Evolutionary conservation across 192 early-diverging fungal species (phyloP).

Genomic region (Coemansia sp.): DNA sequence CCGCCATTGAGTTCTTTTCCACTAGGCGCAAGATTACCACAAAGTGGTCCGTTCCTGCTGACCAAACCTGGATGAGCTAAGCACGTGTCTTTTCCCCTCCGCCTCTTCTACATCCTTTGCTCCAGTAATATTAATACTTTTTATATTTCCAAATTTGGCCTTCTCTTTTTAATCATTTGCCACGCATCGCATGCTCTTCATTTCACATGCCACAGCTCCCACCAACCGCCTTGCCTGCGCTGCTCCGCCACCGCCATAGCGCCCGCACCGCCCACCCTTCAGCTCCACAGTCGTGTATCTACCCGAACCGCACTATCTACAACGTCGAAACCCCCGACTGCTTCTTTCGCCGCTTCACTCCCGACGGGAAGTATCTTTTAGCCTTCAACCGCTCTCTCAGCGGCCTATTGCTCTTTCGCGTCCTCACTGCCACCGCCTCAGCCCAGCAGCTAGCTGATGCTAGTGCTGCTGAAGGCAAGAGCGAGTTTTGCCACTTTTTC

Average conservation of each 20-base stretch:
- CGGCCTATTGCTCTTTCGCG: slow-evolving; percentile 41
- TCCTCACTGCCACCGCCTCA: slow-evolving; percentile 31
- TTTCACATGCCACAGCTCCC: background rate
- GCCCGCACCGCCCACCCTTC: background rate
- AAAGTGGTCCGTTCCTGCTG: slow-evolving; percentile 68
- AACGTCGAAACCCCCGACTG: slow-evolving; percentile 53
- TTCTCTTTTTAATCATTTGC: background rate
- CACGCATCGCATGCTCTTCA: slow-evolving; percentile 2
- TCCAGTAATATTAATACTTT: background rate
- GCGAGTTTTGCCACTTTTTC: slow-evolving; percentile 52
- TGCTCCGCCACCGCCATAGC: slow-evolving; percentile 28
- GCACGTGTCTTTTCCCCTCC: background rate
- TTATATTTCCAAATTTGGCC: background rate
- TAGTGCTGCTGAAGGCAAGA: slow-evolving; percentile 20
- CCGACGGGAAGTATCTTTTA: slow-evolving; percentile 51
- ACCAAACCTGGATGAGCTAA: slow-evolving; percentile 64
- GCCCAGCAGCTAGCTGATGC: slow-evolving; percentile 26
- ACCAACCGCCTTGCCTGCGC: slow-evolving; percentile 18
- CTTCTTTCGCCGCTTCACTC: slow-evolving; percentile 48
- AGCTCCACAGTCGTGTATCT: slow-evolving; percentile 27
- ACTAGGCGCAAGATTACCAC: slow-evolving; percentile 73
- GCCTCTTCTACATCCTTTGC: slow-evolving; percentile 1
- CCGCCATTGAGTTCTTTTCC: slow-evolving; percentile 76
- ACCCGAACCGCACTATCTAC: slow-evolving; percentile 53
- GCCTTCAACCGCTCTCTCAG: slow-evolving; percentile 43